Evolutionary conservation across 129 eudicot species (phyloP), one percentile per base, ranked within the genome.

Genomic region (Gnaphalium uliginosum): DNA sequence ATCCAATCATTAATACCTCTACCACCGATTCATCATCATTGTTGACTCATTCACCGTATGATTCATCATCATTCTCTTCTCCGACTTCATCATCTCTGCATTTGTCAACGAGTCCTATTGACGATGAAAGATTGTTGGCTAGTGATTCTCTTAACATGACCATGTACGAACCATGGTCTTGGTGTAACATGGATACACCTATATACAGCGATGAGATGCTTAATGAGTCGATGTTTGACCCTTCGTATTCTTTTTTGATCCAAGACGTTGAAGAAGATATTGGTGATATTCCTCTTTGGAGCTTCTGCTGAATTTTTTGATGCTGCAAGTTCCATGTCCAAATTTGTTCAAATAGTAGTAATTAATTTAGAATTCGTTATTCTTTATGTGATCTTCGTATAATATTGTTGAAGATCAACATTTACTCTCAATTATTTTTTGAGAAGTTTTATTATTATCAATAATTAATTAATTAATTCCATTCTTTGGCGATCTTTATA

Each of bases 261-360:
- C 86, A 87, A 54, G 83, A 79, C 46, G 79, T 63, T 33, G 76
- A 78, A 11, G 82, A 79, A 37, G 94, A 83, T 79, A 83, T 84
- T 68, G 79, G 75, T 4, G 96, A 90, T 71, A 82, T 93, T 66
- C 86, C 85, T 6, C 85, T 93, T 6, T 93, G 98, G 98, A 88
- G 85, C 87, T 93, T 93, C 76, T 83, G 90, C 83, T 92, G 83
- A 87, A 59, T 66, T 56, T 79, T n/a, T 80, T 73, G 54, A 62
- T 57, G 83, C 74, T 29, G 27, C 22, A 37, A 14, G 83, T 66
- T 79, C 68, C 74, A 72, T 57, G 68, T 50, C n/a, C 33, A 54
- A 72, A 8, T 18, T 29, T 2, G 26, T 71, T 54, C 17, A 11
- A 25, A 41, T 56, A 9, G 43, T 80, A 46, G 59, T 61, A 30